Evolutionary conservation across 805 yeast genomes (phyloP), one percentile per base, ranked within the genome.

Genomic region (Wickerhamiella brachini): DNA sequence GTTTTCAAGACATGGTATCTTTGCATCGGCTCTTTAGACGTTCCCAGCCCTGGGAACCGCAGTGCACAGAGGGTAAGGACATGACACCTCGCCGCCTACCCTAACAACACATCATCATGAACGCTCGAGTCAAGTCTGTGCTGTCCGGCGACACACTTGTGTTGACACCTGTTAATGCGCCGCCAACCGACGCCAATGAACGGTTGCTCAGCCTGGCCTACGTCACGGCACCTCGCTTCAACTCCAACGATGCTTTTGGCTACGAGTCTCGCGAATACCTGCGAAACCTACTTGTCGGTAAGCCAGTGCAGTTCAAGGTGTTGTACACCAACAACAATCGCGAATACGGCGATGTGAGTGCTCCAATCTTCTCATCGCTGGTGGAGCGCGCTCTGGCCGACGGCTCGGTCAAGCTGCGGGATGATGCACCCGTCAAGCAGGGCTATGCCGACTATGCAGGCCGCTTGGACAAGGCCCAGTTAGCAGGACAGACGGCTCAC

Each of bases 61-160:
- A n/a, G n/a, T n/a, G n/a, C n/a, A n/a, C n/a, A n/a, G n/a, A 29
- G 34, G 34, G 34, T 29, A 29, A 29, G 34, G 34, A 29, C 26
- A n/a, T n/a, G n/a, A n/a, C n/a, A n/a, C n/a, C n/a, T n/a, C n/a
- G n/a, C n/a, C n/a, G n/a, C n/a, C n/a, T n/a, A n/a, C n/a, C n/a
- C n/a, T n/a, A n/a, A n/a, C 24, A 29, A 29, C 39, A 24, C 47
- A 17, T 23, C 38, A n/a, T 29, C 29, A 45, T 45, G 47, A 18
- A 68, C 50, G 89, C 86, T 41, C 80, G 76, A 63, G 89, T 83
- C 47, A 83, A 82, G 61, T 72, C 78, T 45, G 86, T 83, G 17
- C 62, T 80, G 38, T 80, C 85, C 47, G 86, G 84, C 4, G 90
- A 83, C 66, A 79, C 88, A 12, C 57, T 84, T 39, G 75, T 83